A percentile compares a stretch with the other conserved stretches of the same genome.
phyloP scores from a whole-genome alignment of 169 alveolate genomes.

The Cryptosporidium canis region DNA sequence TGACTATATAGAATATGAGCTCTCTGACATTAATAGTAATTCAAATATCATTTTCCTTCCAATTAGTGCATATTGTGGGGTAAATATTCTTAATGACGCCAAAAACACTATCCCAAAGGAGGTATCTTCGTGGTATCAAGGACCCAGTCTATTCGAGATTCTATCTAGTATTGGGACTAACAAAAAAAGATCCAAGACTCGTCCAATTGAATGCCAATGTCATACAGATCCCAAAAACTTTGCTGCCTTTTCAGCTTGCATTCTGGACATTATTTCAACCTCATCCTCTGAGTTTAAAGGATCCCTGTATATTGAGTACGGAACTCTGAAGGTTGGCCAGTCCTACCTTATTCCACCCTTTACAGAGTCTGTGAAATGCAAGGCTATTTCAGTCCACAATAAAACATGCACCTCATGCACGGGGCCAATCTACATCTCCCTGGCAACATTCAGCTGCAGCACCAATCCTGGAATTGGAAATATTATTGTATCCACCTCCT shows the following conservation, averaged over 20 bases:
- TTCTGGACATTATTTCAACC: slow-evolving; percentile 12
- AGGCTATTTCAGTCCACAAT: slow-evolving; percentile 12
- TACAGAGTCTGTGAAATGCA: slow-evolving; percentile 1
- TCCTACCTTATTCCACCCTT: slow-evolving; percentile 9
- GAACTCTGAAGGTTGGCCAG: slow-evolving; percentile 29
- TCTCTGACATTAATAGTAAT: slow-evolving; percentile 11
- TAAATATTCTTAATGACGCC: slow-evolving; percentile 1
- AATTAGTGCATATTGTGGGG: slow-evolving; percentile 24
- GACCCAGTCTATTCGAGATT: slow-evolving; percentile 17
- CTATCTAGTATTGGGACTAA: background rate
- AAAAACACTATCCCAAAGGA: background rate
- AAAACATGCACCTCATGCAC: background rate
- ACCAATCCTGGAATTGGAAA: slow-evolving; percentile 12
- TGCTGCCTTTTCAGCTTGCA: slow-evolving; percentile 6
- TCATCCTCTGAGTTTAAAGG: slow-evolving; percentile 31
- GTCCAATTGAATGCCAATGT: slow-evolving; percentile 2
- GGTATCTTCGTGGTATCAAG: slow-evolving; percentile 15
- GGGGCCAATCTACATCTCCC: slow-evolving; percentile 33
- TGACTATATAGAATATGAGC: slow-evolving; percentile 11
- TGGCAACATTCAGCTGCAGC: slow-evolving; percentile 13
- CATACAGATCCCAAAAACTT: background rate
- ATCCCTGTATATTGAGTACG: slow-evolving; percentile 20
- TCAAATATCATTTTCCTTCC: slow-evolving; percentile 16
- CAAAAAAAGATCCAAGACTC: background rate
- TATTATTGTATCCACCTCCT: background rate